phyloP scores from a whole-genome alignment of 257 asterid genomes.

The Haberlea rhodopensis region DNA sequence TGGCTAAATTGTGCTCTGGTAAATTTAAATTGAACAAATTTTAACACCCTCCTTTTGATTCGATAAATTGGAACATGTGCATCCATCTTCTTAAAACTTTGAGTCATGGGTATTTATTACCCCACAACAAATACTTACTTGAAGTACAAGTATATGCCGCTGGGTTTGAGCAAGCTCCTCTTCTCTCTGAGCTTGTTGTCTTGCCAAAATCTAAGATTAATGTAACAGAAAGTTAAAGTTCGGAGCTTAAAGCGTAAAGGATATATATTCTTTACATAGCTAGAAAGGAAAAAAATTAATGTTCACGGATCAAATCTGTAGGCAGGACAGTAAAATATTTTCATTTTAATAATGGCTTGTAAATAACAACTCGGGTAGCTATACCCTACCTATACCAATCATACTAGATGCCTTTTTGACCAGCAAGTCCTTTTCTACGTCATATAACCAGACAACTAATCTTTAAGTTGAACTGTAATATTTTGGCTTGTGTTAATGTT shows the following conservation, averaged over 20 bases:
- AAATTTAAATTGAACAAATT: background rate
- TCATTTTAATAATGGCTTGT: slow-evolving; percentile 1
- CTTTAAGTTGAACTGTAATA: slow-evolving; percentile 10
- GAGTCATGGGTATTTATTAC: background rate
- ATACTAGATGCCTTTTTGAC: background rate
- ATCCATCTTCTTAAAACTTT: background rate
- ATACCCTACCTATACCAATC: background rate
- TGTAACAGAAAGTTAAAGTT: slow-evolving; percentile 22
- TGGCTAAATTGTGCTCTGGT: background rate
- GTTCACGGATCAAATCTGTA: background rate
- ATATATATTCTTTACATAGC: background rate
- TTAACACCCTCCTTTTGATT: background rate
- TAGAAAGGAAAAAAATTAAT: slow-evolving; percentile 1
- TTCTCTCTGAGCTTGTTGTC: slow-evolving; percentile 99
- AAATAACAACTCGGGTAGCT: background rate
- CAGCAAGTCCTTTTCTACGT: slow-evolving; percentile 7
- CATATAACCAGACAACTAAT: slow-evolving; percentile 6
- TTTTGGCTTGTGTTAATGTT: slow-evolving; percentile 15
- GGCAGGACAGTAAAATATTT: slow-evolving; percentile 4
- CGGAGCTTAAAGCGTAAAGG: slow-evolving; percentile 20
- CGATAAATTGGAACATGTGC: background rate
- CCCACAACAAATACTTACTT: slow-evolving; percentile 39
- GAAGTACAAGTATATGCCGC: slow-evolving; percentile 96
- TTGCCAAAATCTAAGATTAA: slow-evolving; percentile 79
- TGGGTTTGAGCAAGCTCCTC: slow-evolving; percentile 98